Percentiles rank a stretch among this genome's conserved stretches.
These are phyloP conservation scores for Pseudogymnoascus sp. DNA, from an alignment of 2,329 filamentous ascomycete species.

Conservation along the genomic window DNA sequence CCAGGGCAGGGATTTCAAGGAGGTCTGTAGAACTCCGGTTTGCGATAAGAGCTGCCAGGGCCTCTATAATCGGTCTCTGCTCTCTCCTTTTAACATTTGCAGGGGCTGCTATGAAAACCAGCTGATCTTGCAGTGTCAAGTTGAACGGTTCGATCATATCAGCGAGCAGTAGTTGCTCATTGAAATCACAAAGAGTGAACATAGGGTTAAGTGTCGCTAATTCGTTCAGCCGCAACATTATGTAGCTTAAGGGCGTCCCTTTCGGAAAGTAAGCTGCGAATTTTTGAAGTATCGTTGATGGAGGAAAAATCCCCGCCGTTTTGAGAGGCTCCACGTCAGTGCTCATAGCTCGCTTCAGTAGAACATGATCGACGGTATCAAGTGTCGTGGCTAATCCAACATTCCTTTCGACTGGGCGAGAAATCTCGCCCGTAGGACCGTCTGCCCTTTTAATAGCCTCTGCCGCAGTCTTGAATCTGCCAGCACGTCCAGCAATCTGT, in stretches of 20 bases:
- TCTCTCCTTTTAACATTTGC: constrained; percentile 44
- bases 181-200: constrained; percentile 63
- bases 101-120: constrained; percentile 68
- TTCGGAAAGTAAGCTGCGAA: constrained; percentile 78
- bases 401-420: constrained; percentile 13
- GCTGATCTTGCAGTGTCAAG: constrained; percentile 64
- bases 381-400: constrained; percentile 74
- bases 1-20: constrained; percentile 60
- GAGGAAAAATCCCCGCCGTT: constrained; percentile 67
- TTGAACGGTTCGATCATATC: constrained; percentile 66
- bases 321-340: constrained; percentile 57
- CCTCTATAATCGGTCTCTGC: constrained; percentile 45
- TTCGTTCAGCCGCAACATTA: constrained; percentile 67
- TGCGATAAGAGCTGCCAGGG: constrained; percentile 63
- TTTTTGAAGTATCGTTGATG: constrained; percentile 59
- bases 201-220: constrained; percentile 53
- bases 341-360: constrained; percentile 55
- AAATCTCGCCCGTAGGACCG: neutral
- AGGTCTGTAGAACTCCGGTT: constrained; percentile 58
- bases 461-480: constrained; percentile 69
- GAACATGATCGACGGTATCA: constrained; percentile 57
- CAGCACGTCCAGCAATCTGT: constrained; percentile 89
- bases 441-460: constrained; percentile 35
- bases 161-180: constrained; percentile 55
- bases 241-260: constrained; percentile 72